phyloP scores from a whole-genome alignment of 305 asterid species.

The Striga hermonthica region DNA sequence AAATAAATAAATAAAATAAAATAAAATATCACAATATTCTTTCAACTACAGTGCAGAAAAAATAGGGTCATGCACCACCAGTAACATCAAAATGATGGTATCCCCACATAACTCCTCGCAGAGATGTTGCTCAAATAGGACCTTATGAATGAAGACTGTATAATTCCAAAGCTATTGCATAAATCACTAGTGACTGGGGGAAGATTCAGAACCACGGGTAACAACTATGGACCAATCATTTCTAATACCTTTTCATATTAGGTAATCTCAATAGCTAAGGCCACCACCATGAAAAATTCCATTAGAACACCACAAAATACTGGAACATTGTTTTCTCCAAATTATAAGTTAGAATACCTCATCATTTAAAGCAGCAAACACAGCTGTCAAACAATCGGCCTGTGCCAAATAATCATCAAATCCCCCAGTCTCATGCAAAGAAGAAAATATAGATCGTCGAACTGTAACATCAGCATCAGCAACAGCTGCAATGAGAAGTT shows the following conservation, averaged over 20 bases:
- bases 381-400: conserved; percentile 93
- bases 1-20: no score
- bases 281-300: conserved; percentile 24
- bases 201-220: conserved; percentile 17
- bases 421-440: conserved; percentile 73
- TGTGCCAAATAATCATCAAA: conserved; percentile 93
- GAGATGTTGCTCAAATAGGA: conserved; percentile 8
- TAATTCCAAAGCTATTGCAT: conserved; percentile 15
- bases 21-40: background rate
- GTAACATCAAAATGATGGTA: background rate
- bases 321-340: conserved; percentile 20
- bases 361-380: conserved; percentile 95
- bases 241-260: conserved; percentile 6
- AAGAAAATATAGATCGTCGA: conserved; percentile 77
- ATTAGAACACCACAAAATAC: conserved; percentile 11
- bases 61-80: background rate
- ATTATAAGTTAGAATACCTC: conserved; percentile 58
- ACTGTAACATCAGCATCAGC: conserved; percentile 96
- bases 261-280: background rate
- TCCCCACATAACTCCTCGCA: conserved; percentile 14
- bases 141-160: background rate
- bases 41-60: background rate
- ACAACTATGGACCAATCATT: conserved; percentile 25
- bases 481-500: conserved; percentile 87
- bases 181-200: conserved; percentile 20